Conservation (phyloP, 306 rosid species). For the Cucurbita pepo region DNA sequence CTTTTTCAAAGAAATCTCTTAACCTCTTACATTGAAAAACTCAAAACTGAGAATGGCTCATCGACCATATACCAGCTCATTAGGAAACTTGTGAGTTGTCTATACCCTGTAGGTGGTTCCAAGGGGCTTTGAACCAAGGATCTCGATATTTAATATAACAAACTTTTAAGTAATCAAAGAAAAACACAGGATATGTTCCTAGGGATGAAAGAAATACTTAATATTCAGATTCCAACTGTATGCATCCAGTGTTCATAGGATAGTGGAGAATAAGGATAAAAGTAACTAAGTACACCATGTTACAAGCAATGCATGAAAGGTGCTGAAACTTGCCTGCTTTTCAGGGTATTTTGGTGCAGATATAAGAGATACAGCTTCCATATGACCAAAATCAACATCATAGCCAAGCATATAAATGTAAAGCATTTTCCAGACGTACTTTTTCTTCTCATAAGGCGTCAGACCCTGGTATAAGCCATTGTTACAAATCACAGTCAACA, state of each 20-base stretch:
- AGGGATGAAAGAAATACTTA: not conserved
- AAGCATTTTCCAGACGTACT: constrained; percentile 99
- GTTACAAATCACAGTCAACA: not conserved
- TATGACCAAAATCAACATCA: constrained; percentile 99
- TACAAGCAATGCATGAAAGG: not conserved
- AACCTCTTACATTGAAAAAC: not conserved
- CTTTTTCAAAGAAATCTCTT: not conserved
- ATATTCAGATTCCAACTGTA: not conserved
- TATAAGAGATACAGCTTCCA: constrained; percentile 98
- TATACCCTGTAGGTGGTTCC: not conserved
- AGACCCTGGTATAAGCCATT: constrained; percentile 47
- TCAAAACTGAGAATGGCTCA: not conserved
- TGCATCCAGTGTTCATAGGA: not conserved
- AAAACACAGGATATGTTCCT: not conserved
- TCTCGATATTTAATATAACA: not conserved
- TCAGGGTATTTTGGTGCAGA: constrained; percentile 99
- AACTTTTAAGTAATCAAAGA: not conserved
- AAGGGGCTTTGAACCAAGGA: not conserved
- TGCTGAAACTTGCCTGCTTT: constrained; percentile 55
- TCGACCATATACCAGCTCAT: not conserved
- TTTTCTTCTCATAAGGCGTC: constrained; percentile 91
- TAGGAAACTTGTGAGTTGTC: not conserved
- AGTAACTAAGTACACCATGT: not conserved
- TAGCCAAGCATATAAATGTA: constrained; percentile 93
- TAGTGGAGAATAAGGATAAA: not conserved